Evolutionary conservation across 345 rosid genomes (phyloP), one percentile per base, ranked within the genome.

Genomic region (Eucalyptus victrix): DNA sequence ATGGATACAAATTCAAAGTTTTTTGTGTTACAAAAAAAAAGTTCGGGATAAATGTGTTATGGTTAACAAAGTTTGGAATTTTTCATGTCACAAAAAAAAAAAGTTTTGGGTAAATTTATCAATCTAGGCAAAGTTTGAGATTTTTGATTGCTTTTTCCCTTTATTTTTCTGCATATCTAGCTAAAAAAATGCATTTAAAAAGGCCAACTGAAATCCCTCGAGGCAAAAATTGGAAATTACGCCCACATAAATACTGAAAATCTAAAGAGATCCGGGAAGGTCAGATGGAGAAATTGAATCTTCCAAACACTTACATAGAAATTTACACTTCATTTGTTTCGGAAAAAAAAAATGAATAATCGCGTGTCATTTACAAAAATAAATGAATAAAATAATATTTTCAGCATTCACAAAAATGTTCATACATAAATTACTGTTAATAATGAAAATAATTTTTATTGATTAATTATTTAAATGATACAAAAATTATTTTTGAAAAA

Each of bases 1-100:
- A 51, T 9, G 0, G 1, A 51, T 51, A 51, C 9, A 51, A 1
- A 7, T 51, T 18, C 0, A 51, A 51, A 4, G 9, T 18, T 51
- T 51, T 51, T 51, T 51, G 2, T 51, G 2, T 51, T 4, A 0
- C 4, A 18, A 51, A 17, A 50, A 49, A 49, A 51, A 6, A 17
- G 0, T 16, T 50, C 7, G 0, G 9, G 23, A 51, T 51, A 51
- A 51, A 51, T 18, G 1, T 51, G 23, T 51, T 2, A 51, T 7
- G 2, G 0, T 18, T 51, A 51, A 0, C 9, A 51, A 51, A 51
- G 1, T 7, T 51, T 51, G 0, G 56, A 0, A 1, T 51, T 53
- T 53, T 53, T 53, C 4, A 8, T 53, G 0, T 19, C 1, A 50
- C 1, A 18, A 53, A 18, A 53, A 53, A 50, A 5, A 6, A 17